Base-by-base conservation (phyloP, 2,329 filamentous ascomycete genomes). In the Diaporthe longicolla region DNA sequence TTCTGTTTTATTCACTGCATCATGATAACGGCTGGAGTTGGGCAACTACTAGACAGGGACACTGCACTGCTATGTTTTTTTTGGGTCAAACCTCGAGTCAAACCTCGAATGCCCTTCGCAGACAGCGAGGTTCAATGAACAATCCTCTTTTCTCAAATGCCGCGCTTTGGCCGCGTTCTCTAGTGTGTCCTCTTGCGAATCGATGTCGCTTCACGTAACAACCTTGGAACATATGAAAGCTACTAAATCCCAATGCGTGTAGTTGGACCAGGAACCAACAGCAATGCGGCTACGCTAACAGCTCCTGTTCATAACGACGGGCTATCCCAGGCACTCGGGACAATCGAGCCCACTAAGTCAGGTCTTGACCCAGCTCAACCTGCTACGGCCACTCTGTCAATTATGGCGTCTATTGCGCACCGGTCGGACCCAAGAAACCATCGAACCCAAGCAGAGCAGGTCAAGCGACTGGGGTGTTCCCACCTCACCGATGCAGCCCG, bases 1-100 rank as follows among this genome's bases (percentile, higher is more conserved):
- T 61, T 54, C 50, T 65, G 26, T 74, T 61, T 54, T 61, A 66
- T 66, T 66, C 21, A 40, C 45, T 66, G 63, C 63, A 66, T 66
- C 63, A 52, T 26, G 63, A 66, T 52, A 52, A 66, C 10, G 63
- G 63, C 63, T 66, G 63, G 63, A 66, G 63, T 66, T 66, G 45
- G 63, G 45, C 10, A 37, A 66, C 63, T 54, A 66, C 29, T 66
- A 66, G 63, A 66, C 63, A 66, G 63, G 63, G n/a, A 66, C 63
- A 66, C 63, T 66, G 63, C 29, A 66, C 63, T 66, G 63, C 63
- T 66, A 26, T 26, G 29, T 52, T 2, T 48, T 66, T 66, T 48
- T 52, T 32, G 29, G 17, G 21, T 29, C 13, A 37, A 19, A 35
- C 45, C 45, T 66, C 29, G 61, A 66, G 43, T 17, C 43, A 6